phyloP scores from a whole-genome alignment of 176 grass and related monocot species.

The Oryza glaberrima region DNA sequence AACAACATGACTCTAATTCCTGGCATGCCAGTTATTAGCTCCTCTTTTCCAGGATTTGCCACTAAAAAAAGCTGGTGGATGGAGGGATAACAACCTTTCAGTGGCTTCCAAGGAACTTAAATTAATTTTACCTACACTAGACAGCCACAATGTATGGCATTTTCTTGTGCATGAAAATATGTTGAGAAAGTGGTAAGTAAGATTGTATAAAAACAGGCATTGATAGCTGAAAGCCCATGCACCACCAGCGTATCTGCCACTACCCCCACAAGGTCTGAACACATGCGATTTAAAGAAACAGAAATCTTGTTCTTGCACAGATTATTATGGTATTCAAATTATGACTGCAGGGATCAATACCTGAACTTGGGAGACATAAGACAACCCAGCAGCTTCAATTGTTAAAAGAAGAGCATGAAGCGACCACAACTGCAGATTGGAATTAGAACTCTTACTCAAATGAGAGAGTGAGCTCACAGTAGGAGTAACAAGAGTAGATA shows the following conservation, averaged over 20 bases:
- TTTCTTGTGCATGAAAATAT: not conserved
- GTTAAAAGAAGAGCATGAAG: conserved; percentile 98
- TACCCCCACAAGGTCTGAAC: not conserved
- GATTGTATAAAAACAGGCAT: conserved; percentile 19
- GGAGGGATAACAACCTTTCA: not conserved
- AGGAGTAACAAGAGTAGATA: conserved; percentile 82
- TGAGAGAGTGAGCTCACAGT: conserved; percentile 83
- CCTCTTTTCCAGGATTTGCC: not conserved
- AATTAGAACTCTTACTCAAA: conserved; percentile 85
- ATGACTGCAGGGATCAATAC: conserved; percentile 46
- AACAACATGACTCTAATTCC: not conserved
- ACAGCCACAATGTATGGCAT: not conserved
- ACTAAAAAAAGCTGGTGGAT: not conserved
- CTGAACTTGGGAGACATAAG: conserved; percentile 94
- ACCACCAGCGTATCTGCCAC: conserved; percentile 1
- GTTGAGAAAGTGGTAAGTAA: conserved; percentile 8
- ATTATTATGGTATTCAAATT: not conserved
- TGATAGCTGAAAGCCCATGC: not conserved
- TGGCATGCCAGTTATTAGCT: not conserved
- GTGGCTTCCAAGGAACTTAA: not conserved
- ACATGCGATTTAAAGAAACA: conserved; percentile 8
- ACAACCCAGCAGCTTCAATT: conserved; percentile 97
- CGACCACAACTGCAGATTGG: conserved; percentile 88
- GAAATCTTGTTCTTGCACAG: conserved; percentile 7
- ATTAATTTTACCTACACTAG: not conserved